Conservation (phyloP, 805 yeast species). For the Metschnikowia matae region DNA sequence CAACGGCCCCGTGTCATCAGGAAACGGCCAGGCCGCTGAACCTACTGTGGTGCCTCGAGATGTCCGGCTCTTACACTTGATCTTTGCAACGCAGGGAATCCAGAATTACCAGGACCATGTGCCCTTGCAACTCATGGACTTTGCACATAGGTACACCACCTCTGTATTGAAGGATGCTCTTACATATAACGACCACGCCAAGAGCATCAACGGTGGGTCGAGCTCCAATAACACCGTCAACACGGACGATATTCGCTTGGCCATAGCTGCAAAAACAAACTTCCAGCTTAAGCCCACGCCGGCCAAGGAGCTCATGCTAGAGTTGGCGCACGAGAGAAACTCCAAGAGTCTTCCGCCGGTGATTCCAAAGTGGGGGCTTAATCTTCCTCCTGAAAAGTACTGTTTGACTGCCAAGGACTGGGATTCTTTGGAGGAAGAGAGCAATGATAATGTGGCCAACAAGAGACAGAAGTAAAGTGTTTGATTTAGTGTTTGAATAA, state of each 20-base stretch:
- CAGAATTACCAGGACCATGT: constrained; percentile 93
- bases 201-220: constrained; percentile 31
- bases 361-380: constrained; percentile 84
- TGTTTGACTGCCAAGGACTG: constrained; percentile 84
- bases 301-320: constrained; percentile 86
- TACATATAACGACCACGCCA: constrained; percentile 79
- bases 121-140: constrained; percentile 93
- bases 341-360: constrained; percentile 87
- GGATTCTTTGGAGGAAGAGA: constrained; percentile 38
- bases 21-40: constrained; percentile 12
- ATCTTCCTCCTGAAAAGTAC: constrained; percentile 96
- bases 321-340: constrained; percentile 89
- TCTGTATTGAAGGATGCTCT: constrained; percentile 87
- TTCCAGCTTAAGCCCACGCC: constrained; percentile 93
- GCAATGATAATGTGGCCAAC: constrained; percentile 15
- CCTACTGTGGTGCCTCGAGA: constrained; percentile 66
- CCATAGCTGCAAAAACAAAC: constrained; percentile 90
- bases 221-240: constrained; percentile 45
- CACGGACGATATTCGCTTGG: constrained; percentile 87
- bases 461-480: constrained; percentile 7
- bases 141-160: constrained; percentile 85
- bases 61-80: constrained; percentile 82
- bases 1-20: constrained; percentile 8
- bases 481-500: no score
- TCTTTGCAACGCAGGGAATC: constrained; percentile 90